A percentile compares a stretch with the other conserved stretches of the same genome.
Conservation (phyloP, 768 basidiomycete species). For the Polyporus arcularius region DNA sequence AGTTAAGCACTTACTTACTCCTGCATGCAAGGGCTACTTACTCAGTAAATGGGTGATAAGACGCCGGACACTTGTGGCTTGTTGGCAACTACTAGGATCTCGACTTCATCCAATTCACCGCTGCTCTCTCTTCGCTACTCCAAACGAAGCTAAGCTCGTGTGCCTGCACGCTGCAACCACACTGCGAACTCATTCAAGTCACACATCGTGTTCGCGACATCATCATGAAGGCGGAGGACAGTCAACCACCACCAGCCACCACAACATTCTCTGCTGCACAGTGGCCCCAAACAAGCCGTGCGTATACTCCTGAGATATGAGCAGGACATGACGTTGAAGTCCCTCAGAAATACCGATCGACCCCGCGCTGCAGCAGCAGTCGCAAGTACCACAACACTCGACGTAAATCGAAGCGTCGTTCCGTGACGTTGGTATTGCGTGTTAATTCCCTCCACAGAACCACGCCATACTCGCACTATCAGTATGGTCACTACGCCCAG, state of each 20-base stretch:
- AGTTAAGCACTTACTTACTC: too few species aligned
- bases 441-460: constrained; percentile 10
- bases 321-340: not conserved
- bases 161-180: too few species aligned
- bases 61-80: too few species aligned
- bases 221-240: constrained; percentile 47
- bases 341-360: constrained; percentile 62
- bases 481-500: constrained; percentile 41
- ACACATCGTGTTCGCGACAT: too few species aligned
- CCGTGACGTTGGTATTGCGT: not conserved
- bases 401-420: constrained; percentile 12
- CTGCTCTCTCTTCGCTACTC: too few species aligned
- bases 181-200: too few species aligned
- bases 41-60: too few species aligned
- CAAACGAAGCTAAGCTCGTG: too few species aligned
- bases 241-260: constrained; percentile 27
- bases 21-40: too few species aligned
- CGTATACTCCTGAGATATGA: constrained; percentile 12
- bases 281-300: constrained; percentile 40
- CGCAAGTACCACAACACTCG: constrained; percentile 40
- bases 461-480: constrained; percentile 36
- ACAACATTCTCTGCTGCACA: constrained; percentile 39
- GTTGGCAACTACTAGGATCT: too few species aligned
- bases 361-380: constrained; percentile 66
- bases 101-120: too few species aligned